Conservation (phyloP, 148 eudicot species). For the Oxyria digyna region DNA sequence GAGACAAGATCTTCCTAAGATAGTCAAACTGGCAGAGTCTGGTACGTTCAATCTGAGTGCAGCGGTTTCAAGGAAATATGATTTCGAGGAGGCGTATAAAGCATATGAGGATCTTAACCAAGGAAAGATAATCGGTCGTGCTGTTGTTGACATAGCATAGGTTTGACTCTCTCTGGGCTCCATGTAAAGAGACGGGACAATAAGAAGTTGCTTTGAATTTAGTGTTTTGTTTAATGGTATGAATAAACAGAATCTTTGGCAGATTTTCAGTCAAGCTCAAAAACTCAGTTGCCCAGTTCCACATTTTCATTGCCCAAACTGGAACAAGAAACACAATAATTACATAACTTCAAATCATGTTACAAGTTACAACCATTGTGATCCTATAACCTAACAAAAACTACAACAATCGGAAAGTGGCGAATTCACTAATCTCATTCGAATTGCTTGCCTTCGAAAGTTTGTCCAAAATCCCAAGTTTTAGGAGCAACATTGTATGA, state of each 20-base stretch:
- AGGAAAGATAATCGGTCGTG: constrained; percentile 79
- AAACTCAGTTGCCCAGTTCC: not conserved
- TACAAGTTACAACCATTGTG: not conserved
- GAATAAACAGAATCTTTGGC: not conserved
- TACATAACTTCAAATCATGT: not conserved
- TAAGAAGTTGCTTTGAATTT: not conserved
- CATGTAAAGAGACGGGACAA: constrained; percentile 2
- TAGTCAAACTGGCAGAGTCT: constrained; percentile 73
- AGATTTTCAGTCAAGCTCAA: too few relatives aligned
- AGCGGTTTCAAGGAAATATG: constrained; percentile 76
- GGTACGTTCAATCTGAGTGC: constrained; percentile 71
- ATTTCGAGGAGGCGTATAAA: constrained; percentile 57
- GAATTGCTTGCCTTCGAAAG: constrained; percentile 86
- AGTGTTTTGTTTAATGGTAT: not conserved
- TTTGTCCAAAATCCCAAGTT: constrained; percentile 67
- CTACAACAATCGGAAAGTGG: not conserved
- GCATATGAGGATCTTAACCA: constrained; percentile 72
- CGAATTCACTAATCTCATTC: constrained; percentile 6
- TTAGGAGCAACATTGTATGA: constrained; percentile 74
- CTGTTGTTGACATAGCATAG: constrained; percentile 60
- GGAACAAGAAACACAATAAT: not conserved
- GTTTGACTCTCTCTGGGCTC: not conserved
- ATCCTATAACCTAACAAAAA: not conserved
- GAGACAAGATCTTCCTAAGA: constrained; percentile 92
- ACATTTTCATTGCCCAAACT: not conserved